Percentiles rank a stretch among this genome's conserved stretches.
phyloP scores from a whole-genome alignment of 139 green algal species.

The Eudorina sp. region DNA sequence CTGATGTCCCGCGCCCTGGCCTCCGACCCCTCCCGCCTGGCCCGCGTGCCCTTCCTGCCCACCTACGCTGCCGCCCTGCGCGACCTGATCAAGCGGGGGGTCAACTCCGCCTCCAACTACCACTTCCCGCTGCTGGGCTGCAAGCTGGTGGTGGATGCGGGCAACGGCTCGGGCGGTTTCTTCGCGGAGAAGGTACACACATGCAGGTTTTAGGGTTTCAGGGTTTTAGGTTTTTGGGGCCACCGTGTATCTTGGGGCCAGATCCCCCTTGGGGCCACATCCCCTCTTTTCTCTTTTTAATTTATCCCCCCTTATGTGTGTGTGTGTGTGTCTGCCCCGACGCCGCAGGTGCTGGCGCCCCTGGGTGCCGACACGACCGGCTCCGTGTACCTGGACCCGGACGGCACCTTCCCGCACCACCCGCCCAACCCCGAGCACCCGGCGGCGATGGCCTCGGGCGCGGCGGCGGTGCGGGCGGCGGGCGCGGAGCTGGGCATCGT shows the following conservation, averaged over 20 bases:
- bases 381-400: constrained; percentile 92
- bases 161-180: constrained; percentile 93
- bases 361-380: constrained; percentile 92
- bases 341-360: constrained; percentile 84
- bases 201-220: too few relatives aligned
- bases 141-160: constrained; percentile 81
- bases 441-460: constrained; percentile 80
- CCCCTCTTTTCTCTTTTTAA: too few relatives aligned
- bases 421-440: constrained; percentile 95
- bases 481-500: constrained; percentile 94
- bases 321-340: background rate
- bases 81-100: constrained; percentile 78
- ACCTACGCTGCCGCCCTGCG: constrained; percentile 80
- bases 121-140: constrained; percentile 71
- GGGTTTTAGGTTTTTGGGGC: too few relatives aligned
- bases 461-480: constrained; percentile 47
- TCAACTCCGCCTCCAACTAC: constrained; percentile 56
- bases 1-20: constrained; percentile 58
- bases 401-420: constrained; percentile 94
- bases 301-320: background rate
- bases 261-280: too few relatives aligned
- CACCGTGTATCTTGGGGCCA: too few relatives aligned
- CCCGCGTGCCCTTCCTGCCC: constrained; percentile 60
- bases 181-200: constrained; percentile 78
- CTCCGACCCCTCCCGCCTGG: constrained; percentile 19